Conservation (phyloP, 371 early-diverging fungal genomes). For the Encephalitozoon cuniculi region DNA sequence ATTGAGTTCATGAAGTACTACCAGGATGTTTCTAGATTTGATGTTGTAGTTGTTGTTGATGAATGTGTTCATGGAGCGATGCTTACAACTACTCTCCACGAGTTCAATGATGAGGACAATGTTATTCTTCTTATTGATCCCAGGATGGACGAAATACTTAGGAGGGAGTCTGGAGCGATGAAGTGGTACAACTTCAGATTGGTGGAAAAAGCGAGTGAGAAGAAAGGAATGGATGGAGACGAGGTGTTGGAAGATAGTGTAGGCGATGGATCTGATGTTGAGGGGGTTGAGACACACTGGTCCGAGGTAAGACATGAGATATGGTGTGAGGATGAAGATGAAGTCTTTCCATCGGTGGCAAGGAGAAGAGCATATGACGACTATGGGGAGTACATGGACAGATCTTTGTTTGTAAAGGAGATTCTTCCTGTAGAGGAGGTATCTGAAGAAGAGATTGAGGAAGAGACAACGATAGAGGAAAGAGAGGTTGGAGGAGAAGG, state of each 20-base stretch:
- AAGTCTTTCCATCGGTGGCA: conserved; percentile 31
- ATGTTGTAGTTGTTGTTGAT: conserved; percentile 45
- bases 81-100: conserved; percentile 38
- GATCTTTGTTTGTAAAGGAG: conserved; percentile 6
- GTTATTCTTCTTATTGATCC: conserved; percentile 35
- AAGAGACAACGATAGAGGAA: not conserved
- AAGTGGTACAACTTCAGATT: conserved; percentile 22
- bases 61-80: conserved; percentile 40
- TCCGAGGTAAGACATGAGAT: not conserved
- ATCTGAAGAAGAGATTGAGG: not conserved
- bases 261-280: conserved; percentile 15
- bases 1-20: conserved; percentile 40
- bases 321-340: not conserved
- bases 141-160: conserved; percentile 27
- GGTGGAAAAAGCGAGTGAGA: not conserved
- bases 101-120: conserved; percentile 31
- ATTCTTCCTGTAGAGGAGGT: conserved; percentile 1
- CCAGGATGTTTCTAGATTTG: conserved; percentile 21
- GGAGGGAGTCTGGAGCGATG: conserved; percentile 15
- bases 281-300: not conserved
- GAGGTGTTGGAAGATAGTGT: not conserved
- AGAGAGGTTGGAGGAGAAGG: not conserved
- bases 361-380: conserved; percentile 48
- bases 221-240: not conserved
- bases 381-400: conserved; percentile 51